phyloP scores from a whole-genome alignment of 129 eudicot species.

The Scalesia atractyloides region DNA sequence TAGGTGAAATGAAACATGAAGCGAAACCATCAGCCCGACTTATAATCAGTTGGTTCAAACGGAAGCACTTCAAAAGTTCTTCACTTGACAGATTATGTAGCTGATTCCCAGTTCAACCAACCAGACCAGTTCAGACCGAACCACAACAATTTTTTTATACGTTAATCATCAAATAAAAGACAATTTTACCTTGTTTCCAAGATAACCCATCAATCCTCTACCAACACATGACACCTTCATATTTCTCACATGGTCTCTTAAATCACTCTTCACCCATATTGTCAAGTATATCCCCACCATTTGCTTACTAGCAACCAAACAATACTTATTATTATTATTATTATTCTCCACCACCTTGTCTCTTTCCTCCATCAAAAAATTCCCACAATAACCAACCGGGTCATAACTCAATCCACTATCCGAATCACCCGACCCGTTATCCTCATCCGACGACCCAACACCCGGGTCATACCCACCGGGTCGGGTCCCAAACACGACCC shows the following conservation, averaged over 20 bases:
- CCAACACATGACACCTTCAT: conserved; percentile 96
- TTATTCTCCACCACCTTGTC: conserved; percentile 39
- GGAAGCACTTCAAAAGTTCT: too few relatives aligned
- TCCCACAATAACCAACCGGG: neutral
- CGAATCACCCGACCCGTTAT: conserved; percentile 53
- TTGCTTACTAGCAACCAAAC: conserved; percentile 92
- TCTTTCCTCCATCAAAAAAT: conserved; percentile 37
- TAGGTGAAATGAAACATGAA: too few relatives aligned
- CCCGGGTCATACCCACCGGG: conserved; percentile 59
- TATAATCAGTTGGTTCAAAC: too few relatives aligned
- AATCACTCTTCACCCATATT: conserved; percentile 79
- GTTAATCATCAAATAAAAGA: neutral
- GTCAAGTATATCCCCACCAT: conserved; percentile 94
- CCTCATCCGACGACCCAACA: conserved; percentile 77
- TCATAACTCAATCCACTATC: conserved; percentile 23
- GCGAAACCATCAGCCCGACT: too few relatives aligned
- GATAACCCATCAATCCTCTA: conserved; percentile 99
- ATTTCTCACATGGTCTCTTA: conserved; percentile 70
- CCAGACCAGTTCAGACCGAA: too few relatives aligned
- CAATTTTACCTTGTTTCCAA: conserved; percentile 85
- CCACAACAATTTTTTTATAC: neutral
- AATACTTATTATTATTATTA: conserved; percentile 36
- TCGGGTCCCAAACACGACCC: conserved; percentile 50
- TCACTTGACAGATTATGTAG: too few relatives aligned
- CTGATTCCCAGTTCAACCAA: too few relatives aligned